These are phyloP conservation scores for Cyberlindnera mycetangii DNA, from an alignment of 805 yeast genomes.

Conservation along the genomic window DNA sequence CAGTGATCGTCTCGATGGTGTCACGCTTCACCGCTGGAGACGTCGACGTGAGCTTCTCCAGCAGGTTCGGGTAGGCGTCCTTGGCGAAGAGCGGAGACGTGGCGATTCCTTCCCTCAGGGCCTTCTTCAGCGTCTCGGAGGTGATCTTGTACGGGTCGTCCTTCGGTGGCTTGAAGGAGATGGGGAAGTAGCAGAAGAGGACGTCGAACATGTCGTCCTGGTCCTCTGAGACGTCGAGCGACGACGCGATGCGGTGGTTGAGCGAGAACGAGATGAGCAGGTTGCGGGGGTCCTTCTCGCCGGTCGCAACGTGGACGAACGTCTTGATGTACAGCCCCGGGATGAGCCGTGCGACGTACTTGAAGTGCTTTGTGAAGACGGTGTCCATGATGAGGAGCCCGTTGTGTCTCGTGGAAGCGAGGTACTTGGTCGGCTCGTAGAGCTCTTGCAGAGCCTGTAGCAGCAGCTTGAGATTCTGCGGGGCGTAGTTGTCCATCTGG, in stretches of 20 bases:
- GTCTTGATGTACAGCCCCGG: conserved; percentile 47
- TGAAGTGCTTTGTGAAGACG: conserved; percentile 32
- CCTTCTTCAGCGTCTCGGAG: conserved; percentile 61
- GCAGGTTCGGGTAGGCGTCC: conserved; percentile 71
- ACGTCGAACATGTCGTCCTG: conserved; percentile 79
- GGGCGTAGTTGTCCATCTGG: conserved; percentile 46
- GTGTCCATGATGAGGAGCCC: conserved; percentile 50
- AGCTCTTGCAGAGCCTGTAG: conserved; percentile 34
- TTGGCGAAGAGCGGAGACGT: conserved; percentile 61
- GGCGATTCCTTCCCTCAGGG: conserved; percentile 60
- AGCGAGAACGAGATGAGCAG: conserved; percentile 66
- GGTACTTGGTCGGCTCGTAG: conserved; percentile 54
- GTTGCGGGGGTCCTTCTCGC: conserved; percentile 95
- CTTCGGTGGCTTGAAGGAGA: conserved; percentile 88
- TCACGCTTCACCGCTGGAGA: conserved; percentile 73
- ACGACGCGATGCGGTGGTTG: conserved; percentile 51
- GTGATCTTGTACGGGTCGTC: conserved; percentile 86
- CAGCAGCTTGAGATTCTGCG: conserved; percentile 35
- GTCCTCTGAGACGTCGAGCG: conserved; percentile 41
- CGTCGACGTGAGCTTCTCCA: conserved; percentile 78
- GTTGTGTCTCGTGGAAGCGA: conserved; percentile 60
- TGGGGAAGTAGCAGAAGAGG: conserved; percentile 93
- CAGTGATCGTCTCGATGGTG: conserved; percentile 57
- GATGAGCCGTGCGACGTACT: conserved; percentile 16
- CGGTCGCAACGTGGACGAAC: conserved; percentile 68